A percentile compares a stretch with the other conserved stretches of the same genome.
phyloP scores from a whole-genome alignment of 768 basidiomycete genomes.

The Russula brevipes region DNA sequence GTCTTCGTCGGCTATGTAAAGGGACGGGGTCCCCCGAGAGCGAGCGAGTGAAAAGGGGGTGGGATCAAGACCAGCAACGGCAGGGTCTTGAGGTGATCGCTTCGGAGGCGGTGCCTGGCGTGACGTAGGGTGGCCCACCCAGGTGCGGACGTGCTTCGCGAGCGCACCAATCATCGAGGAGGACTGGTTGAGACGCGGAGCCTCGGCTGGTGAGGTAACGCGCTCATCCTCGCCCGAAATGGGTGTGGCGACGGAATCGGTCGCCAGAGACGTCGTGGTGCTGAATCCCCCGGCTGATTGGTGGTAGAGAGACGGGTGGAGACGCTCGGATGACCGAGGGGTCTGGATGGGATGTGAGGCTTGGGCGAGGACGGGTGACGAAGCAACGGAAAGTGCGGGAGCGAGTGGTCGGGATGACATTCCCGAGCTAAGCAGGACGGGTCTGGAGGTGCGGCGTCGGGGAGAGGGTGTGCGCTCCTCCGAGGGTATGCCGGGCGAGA shows the following conservation, averaged over 20 bases:
- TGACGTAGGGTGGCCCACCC: constrained; percentile 22
- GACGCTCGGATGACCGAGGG: constrained; percentile 22
- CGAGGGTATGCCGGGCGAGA: constrained; percentile 27
- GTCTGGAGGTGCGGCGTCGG: constrained; percentile 9
- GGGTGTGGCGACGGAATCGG: constrained; percentile 34
- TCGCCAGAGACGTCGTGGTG: constrained; percentile 26
- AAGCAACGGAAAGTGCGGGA: constrained; percentile 24
- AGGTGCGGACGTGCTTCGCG: constrained; percentile 25
- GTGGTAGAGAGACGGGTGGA: constrained; percentile 9
- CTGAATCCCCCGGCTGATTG: constrained; percentile 20
- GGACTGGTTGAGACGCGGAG: not conserved
- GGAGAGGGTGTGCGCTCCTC: constrained; percentile 23
- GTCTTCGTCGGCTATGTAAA: constrained; percentile 26
- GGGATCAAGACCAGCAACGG: constrained; percentile 14
- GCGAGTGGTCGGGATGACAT: constrained; percentile 16
- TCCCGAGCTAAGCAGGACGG: constrained; percentile 16
- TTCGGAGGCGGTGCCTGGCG: constrained; percentile 14
- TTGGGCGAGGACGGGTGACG: constrained; percentile 19
- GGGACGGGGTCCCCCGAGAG: constrained; percentile 15
- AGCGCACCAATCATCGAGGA: constrained; percentile 22
- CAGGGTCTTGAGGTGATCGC: constrained; percentile 14
- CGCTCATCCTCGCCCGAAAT: constrained; percentile 20
- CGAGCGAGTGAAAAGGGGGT: constrained; percentile 13
- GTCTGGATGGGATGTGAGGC: constrained; percentile 25
- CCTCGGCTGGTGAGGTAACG: not conserved